Evolutionary conservation across 345 rosid genomes (phyloP).

Genomic region (Diplotaxis tenuifolia): DNA sequence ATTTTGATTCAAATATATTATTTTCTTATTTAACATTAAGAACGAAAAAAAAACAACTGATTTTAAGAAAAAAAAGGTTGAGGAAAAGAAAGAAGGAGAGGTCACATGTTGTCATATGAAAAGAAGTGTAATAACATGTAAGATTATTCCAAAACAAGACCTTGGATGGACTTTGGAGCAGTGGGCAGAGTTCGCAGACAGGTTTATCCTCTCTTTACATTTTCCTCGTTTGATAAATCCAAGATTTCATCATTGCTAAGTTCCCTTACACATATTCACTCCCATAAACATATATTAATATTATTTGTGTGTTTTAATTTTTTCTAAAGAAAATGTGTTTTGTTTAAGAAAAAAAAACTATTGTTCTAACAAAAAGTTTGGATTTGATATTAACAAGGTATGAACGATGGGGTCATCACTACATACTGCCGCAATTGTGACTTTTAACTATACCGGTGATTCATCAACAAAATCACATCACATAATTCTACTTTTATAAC

Average conservation of each 20-base stretch:
- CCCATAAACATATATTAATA: background rate
- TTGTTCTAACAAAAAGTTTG: background rate
- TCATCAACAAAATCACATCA: background rate
- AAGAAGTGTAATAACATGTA: slow-evolving; percentile 15
- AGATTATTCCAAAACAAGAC: slow-evolving; percentile 22
- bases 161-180: slow-evolving; percentile 17
- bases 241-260: background rate
- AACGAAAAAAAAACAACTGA: background rate
- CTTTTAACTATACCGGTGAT: background rate
- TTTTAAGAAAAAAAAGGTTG: background rate
- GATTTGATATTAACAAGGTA: background rate
- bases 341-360: background rate
- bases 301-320: background rate
- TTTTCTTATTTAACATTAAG: too few species aligned
- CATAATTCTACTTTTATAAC: background rate
- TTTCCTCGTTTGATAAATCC: background rate
- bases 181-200: slow-evolving; percentile 26
- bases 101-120: slow-evolving; percentile 27
- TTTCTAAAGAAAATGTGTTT: background rate
- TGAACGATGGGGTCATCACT: background rate
- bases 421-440: background rate
- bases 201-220: slow-evolving; percentile 20
- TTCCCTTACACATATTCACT: background rate
- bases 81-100: background rate
- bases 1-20: too few species aligned